Evolutionary conservation across 108 stramenopile genomes (phyloP).

Genomic region (Asterionellopsis glacialis): DNA sequence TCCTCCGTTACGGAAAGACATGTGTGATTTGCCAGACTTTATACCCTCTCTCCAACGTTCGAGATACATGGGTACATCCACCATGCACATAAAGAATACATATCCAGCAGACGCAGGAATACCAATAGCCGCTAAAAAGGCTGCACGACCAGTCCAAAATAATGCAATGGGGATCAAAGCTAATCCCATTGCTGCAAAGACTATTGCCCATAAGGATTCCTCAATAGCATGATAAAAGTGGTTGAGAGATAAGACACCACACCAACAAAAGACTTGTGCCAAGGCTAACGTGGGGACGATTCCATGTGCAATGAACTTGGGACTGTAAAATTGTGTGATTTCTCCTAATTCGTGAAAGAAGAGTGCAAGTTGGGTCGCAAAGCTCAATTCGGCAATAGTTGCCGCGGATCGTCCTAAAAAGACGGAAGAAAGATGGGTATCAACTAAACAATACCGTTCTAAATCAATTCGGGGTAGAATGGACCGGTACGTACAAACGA

Average conservation of each 20-base stretch:
- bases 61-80: slow-evolving; percentile 42
- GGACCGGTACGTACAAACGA: no score
- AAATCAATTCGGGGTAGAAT: no score
- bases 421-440: no score
- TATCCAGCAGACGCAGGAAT: slow-evolving; percentile 9
- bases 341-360: no score
- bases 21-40: neutral
- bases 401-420: no score
- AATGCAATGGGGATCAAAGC: neutral
- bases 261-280: slow-evolving; percentile 38
- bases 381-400: no score
- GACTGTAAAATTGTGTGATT: no score
- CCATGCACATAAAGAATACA: slow-evolving; percentile 23
- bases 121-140: slow-evolving; percentile 15
- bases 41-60: slow-evolving; percentile 22
- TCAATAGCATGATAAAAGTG: slow-evolving; percentile 37
- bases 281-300: slow-evolving; percentile 9
- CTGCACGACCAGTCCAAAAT: slow-evolving; percentile 8
- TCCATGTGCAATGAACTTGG: no score
- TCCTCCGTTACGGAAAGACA: no score
- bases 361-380: no score
- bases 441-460: no score
- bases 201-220: slow-evolving; percentile 33
- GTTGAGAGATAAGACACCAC: slow-evolving; percentile 26
- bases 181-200: slow-evolving; percentile 8